Base-by-base conservation (phyloP, 768 basidiomycete species). In the Lentinula raphanica region DNA sequence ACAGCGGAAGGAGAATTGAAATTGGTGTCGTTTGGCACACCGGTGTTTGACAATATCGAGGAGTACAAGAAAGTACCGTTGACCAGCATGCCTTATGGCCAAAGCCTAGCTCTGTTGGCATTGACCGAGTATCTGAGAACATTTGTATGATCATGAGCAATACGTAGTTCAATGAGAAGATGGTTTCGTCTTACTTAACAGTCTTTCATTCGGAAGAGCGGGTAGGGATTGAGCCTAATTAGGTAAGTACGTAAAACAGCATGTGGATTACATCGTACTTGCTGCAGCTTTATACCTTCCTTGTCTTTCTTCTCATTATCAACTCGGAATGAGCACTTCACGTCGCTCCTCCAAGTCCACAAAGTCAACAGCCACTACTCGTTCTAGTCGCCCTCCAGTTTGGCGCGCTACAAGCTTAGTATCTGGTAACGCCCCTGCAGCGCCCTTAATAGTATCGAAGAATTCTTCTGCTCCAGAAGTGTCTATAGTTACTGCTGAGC, bases 11-110 rank as follows among this genome's bases (percentile, higher is more conserved):
- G 80, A 28, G 79, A 82, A 23, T 21, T 81, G 64, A 63, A 67
- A 63, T 69, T 76, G 50, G 76, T 77, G 49, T 80, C 79, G 5
- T 82, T 82, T 61, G 81, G 81, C 27, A 83, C 81, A 5, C 80
- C 77, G 3, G 80, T 83, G 39, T 81, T 82, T 49, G 66, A 73
- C 48, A 66, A 77, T 56, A 62, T 76, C 28, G 76, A 82, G 49
- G 76, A 72, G 56, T 83, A 81, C 66, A 78, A 76, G 63, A 69
- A 74, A 45, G 74, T 83, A 44, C 74, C 76, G n/a, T 69, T 81
- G 63, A 84, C 81, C 23, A 76, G 77, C 51, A 82, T 83, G 81
- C 81, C 81, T 12, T 83, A 82, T 62, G 81, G 82, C 13, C 80
- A 82, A 63, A 79, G 78, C 58, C 67, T 82, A 59, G 80, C 79